Evolutionary conservation across 768 basidiomycete species (phyloP).

Genomic region (Panaeolus papilionaceus): DNA sequence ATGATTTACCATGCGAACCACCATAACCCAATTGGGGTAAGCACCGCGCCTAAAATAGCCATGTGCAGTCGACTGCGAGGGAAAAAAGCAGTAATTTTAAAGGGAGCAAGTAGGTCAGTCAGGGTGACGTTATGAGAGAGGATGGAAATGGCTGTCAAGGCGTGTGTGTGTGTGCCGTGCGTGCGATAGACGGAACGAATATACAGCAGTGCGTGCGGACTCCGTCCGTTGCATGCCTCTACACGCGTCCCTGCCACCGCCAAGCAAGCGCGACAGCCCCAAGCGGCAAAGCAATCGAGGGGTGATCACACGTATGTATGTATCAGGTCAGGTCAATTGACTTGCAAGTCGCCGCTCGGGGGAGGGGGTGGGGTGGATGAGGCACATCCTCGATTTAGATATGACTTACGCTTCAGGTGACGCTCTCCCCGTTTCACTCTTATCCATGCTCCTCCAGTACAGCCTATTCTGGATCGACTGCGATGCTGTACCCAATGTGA

Average conservation of each 20-base stretch:
- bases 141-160: neutral
- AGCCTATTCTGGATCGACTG: constrained; percentile 60
- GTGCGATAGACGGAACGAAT: constrained; percentile 1
- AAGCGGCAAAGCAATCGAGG: neutral
- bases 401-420: constrained; percentile 64
- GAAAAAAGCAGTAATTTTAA: neutral
- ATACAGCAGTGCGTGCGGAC: neutral
- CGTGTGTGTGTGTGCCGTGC: neutral
- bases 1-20: constrained; percentile 67
- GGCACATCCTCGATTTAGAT: too few species aligned
- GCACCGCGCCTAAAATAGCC: constrained; percentile 57
- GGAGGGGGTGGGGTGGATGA: neutral
- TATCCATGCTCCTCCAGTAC: constrained; percentile 56
- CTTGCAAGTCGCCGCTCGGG: neutral
- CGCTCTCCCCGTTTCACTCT: constrained; percentile 53
- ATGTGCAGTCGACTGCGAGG: constrained; percentile 58
- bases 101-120: neutral
- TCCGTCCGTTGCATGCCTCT: neutral
- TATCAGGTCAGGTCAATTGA: neutral
- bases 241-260: neutral
- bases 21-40: constrained; percentile 65
- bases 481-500: constrained; percentile 53
- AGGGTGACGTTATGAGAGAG: constrained; percentile 4
- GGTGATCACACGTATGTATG: neutral
- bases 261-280: constrained; percentile 4